Conservation (phyloP, 2,329 filamentous ascomycete species). For the Aspergillus terreus region DNA sequence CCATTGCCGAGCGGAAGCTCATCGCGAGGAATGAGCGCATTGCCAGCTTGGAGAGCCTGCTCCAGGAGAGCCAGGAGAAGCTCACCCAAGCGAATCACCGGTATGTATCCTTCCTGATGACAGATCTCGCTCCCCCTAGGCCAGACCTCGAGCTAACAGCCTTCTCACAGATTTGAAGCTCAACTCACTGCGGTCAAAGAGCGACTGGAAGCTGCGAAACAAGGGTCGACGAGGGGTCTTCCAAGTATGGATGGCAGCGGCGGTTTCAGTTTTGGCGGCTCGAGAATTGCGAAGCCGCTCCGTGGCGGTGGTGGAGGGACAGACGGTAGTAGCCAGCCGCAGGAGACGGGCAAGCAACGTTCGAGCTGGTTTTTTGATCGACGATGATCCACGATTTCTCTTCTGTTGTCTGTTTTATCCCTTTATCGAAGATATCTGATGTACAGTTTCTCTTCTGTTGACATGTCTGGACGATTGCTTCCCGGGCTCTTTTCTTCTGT, state of each 20-base stretch:
- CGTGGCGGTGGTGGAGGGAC: slow-evolving; percentile 46
- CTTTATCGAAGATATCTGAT: slow-evolving; percentile 20
- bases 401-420: slow-evolving; percentile 25
- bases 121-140: slow-evolving; percentile 1
- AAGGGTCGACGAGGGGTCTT: slow-evolving; percentile 81
- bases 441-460: too few relatives aligned
- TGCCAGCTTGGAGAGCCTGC: slow-evolving; percentile 81
- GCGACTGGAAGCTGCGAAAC: slow-evolving; percentile 90
- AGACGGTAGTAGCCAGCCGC: slow-evolving; percentile 57
- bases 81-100: slow-evolving; percentile 94
- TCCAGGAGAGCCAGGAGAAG: slow-evolving; percentile 98
- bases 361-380: slow-evolving; percentile 48
- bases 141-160: slow-evolving; percentile 8
- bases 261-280: slow-evolving; percentile 67
- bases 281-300: slow-evolving; percentile 63
- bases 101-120: slow-evolving; percentile 53
- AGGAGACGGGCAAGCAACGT: slow-evolving; percentile 60
- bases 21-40: slow-evolving; percentile 97
- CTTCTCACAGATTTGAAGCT: slow-evolving; percentile 74
- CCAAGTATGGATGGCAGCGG: slow-evolving; percentile 61
- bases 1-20: slow-evolving; percentile 94
- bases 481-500: too few relatives aligned
- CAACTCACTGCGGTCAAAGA: slow-evolving; percentile 98
- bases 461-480: too few relatives aligned
- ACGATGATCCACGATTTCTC: slow-evolving; percentile 34